A percentile compares a stretch with the other conserved stretches of the same genome.
Conservation (phyloP, 495 filamentous ascomycete species). For the Alectoria sarmentosa region DNA sequence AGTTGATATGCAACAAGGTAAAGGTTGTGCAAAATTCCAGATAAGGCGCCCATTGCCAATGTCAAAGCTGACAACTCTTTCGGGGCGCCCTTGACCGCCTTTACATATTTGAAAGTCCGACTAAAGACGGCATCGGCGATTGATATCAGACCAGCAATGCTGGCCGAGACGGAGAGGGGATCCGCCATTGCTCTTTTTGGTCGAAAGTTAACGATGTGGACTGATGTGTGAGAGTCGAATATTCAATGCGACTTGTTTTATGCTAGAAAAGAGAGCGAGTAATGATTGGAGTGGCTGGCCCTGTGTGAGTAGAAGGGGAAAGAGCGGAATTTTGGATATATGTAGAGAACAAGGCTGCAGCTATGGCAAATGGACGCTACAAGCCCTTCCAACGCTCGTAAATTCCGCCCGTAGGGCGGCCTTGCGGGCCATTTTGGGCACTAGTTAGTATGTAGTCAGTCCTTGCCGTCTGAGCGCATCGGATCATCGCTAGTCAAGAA, state of each 20-base stretch:
- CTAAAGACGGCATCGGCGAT: slow-evolving; percentile 31
- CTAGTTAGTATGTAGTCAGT: neutral
- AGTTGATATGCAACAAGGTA: slow-evolving; percentile 25
- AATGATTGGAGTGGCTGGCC: too few species aligned
- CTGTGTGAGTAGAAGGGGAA: neutral
- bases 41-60: slow-evolving; percentile 25
- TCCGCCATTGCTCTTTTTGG: slow-evolving; percentile 28
- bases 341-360: too few species aligned
- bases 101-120: slow-evolving; percentile 29
- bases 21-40: slow-evolving; percentile 31
- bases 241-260: neutral
- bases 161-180: slow-evolving; percentile 31
- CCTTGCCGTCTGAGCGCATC: neutral
- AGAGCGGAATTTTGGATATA: neutral
- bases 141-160: slow-evolving; percentile 33
- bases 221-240: neutral
- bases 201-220: neutral
- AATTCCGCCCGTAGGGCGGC: too few species aligned
- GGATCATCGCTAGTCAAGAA: neutral
- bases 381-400: neutral
- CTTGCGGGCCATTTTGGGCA: neutral
- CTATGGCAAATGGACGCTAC: neutral
- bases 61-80: slow-evolving; percentile 23
- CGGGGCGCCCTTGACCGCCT: slow-evolving; percentile 28
- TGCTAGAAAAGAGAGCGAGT: neutral